A percentile compares a stretch with the other conserved stretches of the same genome.
These are phyloP conservation scores for Sechiopsis laciniata DNA, from an alignment of 306 rosid genomes.

Conservation along the genomic window DNA sequence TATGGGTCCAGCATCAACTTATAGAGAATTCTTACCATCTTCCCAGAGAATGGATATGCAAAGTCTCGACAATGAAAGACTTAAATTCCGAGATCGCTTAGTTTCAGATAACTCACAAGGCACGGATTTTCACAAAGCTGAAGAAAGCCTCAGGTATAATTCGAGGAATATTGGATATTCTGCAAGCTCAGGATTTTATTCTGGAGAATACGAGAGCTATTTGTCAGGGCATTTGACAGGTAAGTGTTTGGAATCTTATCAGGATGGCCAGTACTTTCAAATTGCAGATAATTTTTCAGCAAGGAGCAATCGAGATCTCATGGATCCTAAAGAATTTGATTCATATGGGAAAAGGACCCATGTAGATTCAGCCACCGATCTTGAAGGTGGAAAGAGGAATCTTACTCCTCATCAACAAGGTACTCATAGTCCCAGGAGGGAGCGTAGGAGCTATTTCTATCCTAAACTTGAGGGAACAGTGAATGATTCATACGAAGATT, in stretches of 20 bases:
- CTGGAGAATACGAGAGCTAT: constrained; percentile 42
- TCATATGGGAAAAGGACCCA: constrained; percentile 47
- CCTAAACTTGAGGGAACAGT: constrained; percentile 30
- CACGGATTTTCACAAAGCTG: constrained; percentile 33
- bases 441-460: constrained; percentile 38
- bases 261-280: constrained; percentile 34
- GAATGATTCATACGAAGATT: constrained; percentile 36
- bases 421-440: constrained; percentile 48
- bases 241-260: constrained; percentile 42
- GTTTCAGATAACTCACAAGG: constrained; percentile 41
- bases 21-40: constrained; percentile 38
- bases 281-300: constrained; percentile 44
- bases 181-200: constrained; percentile 39
- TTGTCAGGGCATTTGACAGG: constrained; percentile 39
- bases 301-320: constrained; percentile 33
- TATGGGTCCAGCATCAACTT: constrained; percentile 27
- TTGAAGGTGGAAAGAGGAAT: constrained; percentile 41
- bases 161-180: constrained; percentile 38
- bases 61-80: constrained; percentile 48
- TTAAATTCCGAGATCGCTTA: constrained; percentile 32
- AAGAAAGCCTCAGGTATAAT: constrained; percentile 37
- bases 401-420: constrained; percentile 30
- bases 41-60: constrained; percentile 32
- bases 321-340: constrained; percentile 37
- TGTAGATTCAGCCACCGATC: constrained; percentile 31